These are phyloP conservation scores for Xanthoconium purpureum DNA, from an alignment of 768 basidiomycete genomes.

Conservation along the genomic window DNA sequence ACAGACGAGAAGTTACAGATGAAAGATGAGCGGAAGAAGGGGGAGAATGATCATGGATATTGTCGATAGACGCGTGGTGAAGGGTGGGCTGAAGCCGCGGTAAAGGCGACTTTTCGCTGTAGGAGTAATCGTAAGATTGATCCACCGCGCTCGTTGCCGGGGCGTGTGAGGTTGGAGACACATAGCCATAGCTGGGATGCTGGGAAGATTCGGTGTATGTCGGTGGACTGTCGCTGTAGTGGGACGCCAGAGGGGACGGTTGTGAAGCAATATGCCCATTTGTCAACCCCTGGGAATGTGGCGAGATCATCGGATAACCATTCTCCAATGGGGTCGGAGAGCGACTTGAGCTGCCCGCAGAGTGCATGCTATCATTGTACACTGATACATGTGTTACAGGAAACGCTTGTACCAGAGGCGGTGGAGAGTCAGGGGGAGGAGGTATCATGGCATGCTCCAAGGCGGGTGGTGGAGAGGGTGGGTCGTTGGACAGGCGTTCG, in stretches of 20 bases:
- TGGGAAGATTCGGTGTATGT: constrained; percentile 32
- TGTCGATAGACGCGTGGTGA: constrained; percentile 28
- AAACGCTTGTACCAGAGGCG: constrained; percentile 48
- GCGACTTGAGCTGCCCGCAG: constrained; percentile 38
- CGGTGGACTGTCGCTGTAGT: constrained; percentile 31
- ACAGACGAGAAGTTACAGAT: constrained; percentile 50
- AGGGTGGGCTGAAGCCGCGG: constrained; percentile 32
- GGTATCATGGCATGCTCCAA: constrained; percentile 41
- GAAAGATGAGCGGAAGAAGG: constrained; percentile 31
- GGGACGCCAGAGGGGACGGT: constrained; percentile 29
- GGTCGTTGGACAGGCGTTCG: constrained; percentile 25
- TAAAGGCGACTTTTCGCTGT: constrained; percentile 29
- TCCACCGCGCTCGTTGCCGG: constrained; percentile 24
- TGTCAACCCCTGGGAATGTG: constrained; percentile 35
- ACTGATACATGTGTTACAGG: constrained; percentile 16
- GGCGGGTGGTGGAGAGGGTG: constrained; percentile 40
- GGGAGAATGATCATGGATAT: constrained; percentile 29
- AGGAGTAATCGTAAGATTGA: constrained; percentile 30
- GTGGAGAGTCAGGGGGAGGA: constrained; percentile 55
- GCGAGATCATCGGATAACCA: constrained; percentile 38
- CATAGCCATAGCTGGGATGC: constrained; percentile 30
- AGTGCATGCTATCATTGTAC: constrained; percentile 28
- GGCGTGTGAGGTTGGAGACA: constrained; percentile 24
- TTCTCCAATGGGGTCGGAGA: constrained; percentile 47
- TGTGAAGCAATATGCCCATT: constrained; percentile 34